These are phyloP conservation scores for Tuber melanosporum DNA, from an alignment of 495 filamentous ascomycete genomes.

Conservation along the genomic window DNA sequence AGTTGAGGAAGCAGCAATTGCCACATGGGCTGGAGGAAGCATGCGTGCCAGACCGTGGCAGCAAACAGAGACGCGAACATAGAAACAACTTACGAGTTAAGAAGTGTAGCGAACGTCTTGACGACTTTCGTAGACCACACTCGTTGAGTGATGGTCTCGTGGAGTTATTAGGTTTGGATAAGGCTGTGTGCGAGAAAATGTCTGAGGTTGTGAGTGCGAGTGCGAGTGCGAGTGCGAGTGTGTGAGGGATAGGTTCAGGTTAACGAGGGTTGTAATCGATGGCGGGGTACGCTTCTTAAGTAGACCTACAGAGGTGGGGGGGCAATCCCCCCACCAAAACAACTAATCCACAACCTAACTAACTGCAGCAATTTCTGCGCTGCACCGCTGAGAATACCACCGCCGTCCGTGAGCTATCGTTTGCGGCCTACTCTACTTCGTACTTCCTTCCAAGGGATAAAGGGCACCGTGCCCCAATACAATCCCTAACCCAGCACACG, in stretches of 20 bases:
- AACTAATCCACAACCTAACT: neutral
- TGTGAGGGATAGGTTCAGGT: slow-evolving; percentile 19
- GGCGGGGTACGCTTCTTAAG: slow-evolving; percentile 28
- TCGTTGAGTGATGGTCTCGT: slow-evolving; percentile 49
- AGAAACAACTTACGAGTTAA: slow-evolving; percentile 67
- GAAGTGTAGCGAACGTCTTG: slow-evolving; percentile 87
- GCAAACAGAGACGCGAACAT: slow-evolving; percentile 5
- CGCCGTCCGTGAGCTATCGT: neutral
- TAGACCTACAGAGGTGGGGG: slow-evolving; percentile 15
- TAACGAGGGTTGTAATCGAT: slow-evolving; percentile 16
- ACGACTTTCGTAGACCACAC: slow-evolving; percentile 55
- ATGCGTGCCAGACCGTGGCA: neutral
- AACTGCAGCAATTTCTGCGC: neutral
- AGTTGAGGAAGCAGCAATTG: neutral
- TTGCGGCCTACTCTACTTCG: neutral
- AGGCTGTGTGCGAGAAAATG: neutral
- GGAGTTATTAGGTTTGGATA: neutral
- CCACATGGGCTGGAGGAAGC: neutral
- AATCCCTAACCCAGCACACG: neutral
- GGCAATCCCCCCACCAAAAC: slow-evolving; percentile 15
- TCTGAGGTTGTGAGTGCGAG: slow-evolving; percentile 18
- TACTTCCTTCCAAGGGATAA: neutral
- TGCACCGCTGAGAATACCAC: neutral
- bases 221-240: slow-evolving; percentile 6
- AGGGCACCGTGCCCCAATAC: neutral